Evolutionary conservation across 768 basidiomycete species (phyloP), one percentile per base, ranked within the genome.

Genomic region (Omphalotus guepiniiformis): DNA sequence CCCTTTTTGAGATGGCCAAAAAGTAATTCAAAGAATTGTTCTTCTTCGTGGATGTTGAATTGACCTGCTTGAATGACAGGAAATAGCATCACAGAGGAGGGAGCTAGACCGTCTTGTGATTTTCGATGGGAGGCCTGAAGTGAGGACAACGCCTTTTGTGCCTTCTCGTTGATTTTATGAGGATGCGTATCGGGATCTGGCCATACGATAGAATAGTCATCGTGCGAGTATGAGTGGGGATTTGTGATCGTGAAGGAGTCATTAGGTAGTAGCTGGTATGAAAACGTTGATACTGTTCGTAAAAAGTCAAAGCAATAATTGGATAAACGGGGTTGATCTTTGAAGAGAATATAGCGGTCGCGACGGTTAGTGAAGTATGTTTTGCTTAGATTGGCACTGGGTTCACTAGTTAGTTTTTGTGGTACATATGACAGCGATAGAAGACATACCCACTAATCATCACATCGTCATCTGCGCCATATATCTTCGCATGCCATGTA

Each of bases 401-500:
- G 34, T 11, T 22, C 39, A 2, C 27, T 39, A 13, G 30, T 45
- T 19, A n/a, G 25, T 41, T 5, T 11, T n/a, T 8, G n/a, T 25
- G 44, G 43, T 30, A 15, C 36, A 28, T 12, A 42, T 1, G 1
- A 25, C 23, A 3, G 48, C 19, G 8, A 35, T 42, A 25, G 44
- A 47, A 37, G 34, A 69, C 73, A 41, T 48, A 95, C 95, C 96
- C 96, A 56, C 83, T 91, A 51, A 99, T 82, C 63, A 99, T 82
- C 35, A 99, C 76, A 44, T 94, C 83, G 59, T 97, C 85, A 61
- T 99, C 96, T 0, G 79, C 85, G 16, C 92, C 93, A 59, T 99
- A 99, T 47, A 93, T 78, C 66, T 99, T 99, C 3, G 91, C 86
- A 62, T 98, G 96, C 94, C 94, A 97, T 2, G 94, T 92, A 0